Percentiles rank a stretch among this genome's conserved stretches.
Evolutionary conservation across 2,329 filamentous ascomycete genomes (phyloP).

Genomic region (Exserohilum turcica): DNA sequence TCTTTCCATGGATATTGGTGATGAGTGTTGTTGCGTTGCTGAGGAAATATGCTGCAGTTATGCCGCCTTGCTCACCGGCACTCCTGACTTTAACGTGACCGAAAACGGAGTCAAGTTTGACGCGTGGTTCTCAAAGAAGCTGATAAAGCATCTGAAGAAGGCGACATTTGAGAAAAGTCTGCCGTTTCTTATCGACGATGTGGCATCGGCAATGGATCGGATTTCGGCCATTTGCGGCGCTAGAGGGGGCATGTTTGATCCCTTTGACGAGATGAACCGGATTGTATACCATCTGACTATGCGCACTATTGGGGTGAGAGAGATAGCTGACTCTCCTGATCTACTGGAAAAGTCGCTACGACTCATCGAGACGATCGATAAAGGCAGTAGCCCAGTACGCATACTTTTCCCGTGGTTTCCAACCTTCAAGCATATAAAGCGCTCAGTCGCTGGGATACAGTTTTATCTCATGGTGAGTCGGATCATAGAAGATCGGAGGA

Average conservation of each 20-base stretch:
- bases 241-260: constrained; percentile 52
- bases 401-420: constrained; percentile 62
- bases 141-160: too few relatives aligned
- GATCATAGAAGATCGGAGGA: constrained; percentile 55
- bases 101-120: constrained; percentile 19
- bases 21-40: too few relatives aligned
- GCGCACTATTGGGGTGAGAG: constrained; percentile 59
- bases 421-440: constrained; percentile 50
- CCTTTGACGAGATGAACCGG: constrained; percentile 60
- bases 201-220: constrained; percentile 44
- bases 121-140: constrained; percentile 34
- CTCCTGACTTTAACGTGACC: constrained; percentile 30
- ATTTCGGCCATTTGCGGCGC: constrained; percentile 48
- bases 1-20: too few relatives aligned
- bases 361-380: constrained; percentile 57
- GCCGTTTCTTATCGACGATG: constrained; percentile 50
- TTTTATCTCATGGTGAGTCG: constrained; percentile 57
- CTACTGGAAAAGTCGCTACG: constrained; percentile 52
- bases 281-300: constrained; percentile 64
- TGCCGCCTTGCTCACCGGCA: too few relatives aligned
- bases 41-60: too few relatives aligned
- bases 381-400: constrained; percentile 49
- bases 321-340: constrained; percentile 57
- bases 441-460: constrained; percentile 53
- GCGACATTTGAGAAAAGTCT: too few relatives aligned